These are phyloP conservation scores for Didymella sp. DNA, from an alignment of 2,329 filamentous ascomycete genomes.

Conservation along the genomic window DNA sequence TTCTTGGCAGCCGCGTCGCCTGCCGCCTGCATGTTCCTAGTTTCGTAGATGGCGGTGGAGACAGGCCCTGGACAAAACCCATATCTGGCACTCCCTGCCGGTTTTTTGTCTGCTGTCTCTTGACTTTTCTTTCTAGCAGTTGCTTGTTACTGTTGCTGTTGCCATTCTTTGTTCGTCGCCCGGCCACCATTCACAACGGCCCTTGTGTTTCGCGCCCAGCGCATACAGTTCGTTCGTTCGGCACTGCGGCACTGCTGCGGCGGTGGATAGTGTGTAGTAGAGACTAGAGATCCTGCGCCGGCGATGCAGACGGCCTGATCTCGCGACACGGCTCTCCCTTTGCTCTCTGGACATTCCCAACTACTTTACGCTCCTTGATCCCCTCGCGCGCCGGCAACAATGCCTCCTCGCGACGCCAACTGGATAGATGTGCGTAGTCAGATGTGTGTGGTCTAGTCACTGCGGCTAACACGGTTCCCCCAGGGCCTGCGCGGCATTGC, in stretches of 20 bases:
- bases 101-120: constrained; percentile 1
- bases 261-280: background rate
- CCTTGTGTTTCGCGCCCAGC: background rate
- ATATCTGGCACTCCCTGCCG: constrained; percentile 15
- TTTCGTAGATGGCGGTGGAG: constrained; percentile 16
- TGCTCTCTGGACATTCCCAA: constrained; percentile 20
- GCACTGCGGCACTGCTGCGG: background rate
- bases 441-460: constrained; percentile 31
- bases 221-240: background rate
- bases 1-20: constrained; percentile 16
- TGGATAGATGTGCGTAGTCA: constrained; percentile 46
- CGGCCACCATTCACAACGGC: background rate
- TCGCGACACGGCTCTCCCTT: constrained; percentile 4
- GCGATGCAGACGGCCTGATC: constrained; percentile 19
- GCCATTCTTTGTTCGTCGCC: background rate
- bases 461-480: constrained; percentile 29
- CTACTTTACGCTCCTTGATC: constrained; percentile 15
- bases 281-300: constrained; percentile 12
- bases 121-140: background rate
- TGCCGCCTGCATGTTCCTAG: constrained; percentile 13
- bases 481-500: constrained; percentile 54
- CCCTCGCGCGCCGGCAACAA: constrained; percentile 21
- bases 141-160: background rate
- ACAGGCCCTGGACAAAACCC: constrained; percentile 8
- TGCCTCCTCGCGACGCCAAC: constrained; percentile 50